These are phyloP conservation scores for Annona cherimola DNA, from an alignment of 164 flowering plant species.

Conservation along the genomic window DNA sequence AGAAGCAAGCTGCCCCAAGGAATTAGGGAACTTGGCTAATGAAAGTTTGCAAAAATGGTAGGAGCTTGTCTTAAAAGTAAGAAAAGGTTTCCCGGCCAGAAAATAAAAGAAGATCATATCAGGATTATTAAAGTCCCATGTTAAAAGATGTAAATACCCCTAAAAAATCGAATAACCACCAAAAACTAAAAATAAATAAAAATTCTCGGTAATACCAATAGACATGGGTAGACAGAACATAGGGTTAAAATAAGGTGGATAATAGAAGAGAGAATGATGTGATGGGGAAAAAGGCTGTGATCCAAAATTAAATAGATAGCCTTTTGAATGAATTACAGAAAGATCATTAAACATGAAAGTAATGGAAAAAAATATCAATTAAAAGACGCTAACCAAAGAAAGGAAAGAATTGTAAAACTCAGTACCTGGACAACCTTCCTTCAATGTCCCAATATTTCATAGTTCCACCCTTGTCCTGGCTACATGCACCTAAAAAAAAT, in stretches of 20 bases:
- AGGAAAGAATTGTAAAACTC: not conserved
- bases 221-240: not conserved
- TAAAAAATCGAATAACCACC: not conserved
- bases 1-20: slow-evolving; percentile 14
- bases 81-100: slow-evolving; percentile 46
- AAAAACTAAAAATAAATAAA: not conserved
- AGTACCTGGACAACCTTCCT: slow-evolving; percentile 56
- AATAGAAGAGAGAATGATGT: no score
- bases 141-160: not conserved
- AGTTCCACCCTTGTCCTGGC: slow-evolving; percentile 95
- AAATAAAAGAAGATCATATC: not conserved
- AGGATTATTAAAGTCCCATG: not conserved
- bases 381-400: not conserved
- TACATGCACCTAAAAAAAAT: slow-evolving; percentile 16
- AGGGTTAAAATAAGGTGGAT: no score
- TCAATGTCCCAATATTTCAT: slow-evolving; percentile 79
- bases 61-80: slow-evolving; percentile 60
- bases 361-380: not conserved
- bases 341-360: no score
- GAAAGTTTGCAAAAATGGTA: slow-evolving; percentile 96
- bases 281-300: no score
- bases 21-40: slow-evolving; percentile 38
- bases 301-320: no score
- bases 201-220: not conserved
- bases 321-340: no score